phyloP scores from a whole-genome alignment of 352 stramenopile species.

The Phytophthora boehmeriae region DNA sequence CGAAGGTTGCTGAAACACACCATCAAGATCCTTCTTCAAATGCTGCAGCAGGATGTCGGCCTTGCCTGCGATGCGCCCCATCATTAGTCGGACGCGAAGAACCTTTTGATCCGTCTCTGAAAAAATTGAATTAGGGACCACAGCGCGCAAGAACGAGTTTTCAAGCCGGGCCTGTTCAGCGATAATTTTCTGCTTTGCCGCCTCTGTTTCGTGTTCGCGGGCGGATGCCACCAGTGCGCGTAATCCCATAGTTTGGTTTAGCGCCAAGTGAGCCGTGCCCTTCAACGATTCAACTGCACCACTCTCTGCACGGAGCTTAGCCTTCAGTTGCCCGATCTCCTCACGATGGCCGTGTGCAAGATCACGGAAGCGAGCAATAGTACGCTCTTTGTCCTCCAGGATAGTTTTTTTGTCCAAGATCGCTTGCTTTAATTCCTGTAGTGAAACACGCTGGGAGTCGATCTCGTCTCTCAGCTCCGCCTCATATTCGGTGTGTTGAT shows the following conservation, averaged over 20 bases:
- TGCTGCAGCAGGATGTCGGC: constrained; percentile 72
- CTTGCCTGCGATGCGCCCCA: constrained; percentile 73
- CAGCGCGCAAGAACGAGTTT: constrained; percentile 65
- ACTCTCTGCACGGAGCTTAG: constrained; percentile 71
- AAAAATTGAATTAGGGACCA: constrained; percentile 76
- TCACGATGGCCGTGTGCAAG: constrained; percentile 69
- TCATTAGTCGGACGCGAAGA: constrained; percentile 65
- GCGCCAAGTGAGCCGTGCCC: constrained; percentile 68
- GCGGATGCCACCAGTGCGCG: constrained; percentile 61
- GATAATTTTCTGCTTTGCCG: constrained; percentile 72
- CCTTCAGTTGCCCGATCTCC: constrained; percentile 75
- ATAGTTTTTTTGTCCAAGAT: constrained; percentile 57
- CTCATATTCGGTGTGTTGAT: constrained; percentile 86
- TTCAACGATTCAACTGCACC: constrained; percentile 78
- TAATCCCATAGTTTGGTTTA: constrained; percentile 80
- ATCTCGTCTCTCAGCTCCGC: constrained; percentile 78
- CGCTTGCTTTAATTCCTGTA: constrained; percentile 68
- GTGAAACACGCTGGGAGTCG: constrained; percentile 50
- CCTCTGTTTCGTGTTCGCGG: constrained; percentile 70
- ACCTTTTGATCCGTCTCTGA: constrained; percentile 77
- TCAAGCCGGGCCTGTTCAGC: constrained; percentile 70
- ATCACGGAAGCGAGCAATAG: constrained; percentile 82
- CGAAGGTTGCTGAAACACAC: constrained; percentile 32
- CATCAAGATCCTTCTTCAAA: constrained; percentile 68
- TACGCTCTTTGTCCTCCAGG: constrained; percentile 82